phyloP scores from a whole-genome alignment of 1,284 basidiomycete species.

The Ceratobasidium sp. region DNA sequence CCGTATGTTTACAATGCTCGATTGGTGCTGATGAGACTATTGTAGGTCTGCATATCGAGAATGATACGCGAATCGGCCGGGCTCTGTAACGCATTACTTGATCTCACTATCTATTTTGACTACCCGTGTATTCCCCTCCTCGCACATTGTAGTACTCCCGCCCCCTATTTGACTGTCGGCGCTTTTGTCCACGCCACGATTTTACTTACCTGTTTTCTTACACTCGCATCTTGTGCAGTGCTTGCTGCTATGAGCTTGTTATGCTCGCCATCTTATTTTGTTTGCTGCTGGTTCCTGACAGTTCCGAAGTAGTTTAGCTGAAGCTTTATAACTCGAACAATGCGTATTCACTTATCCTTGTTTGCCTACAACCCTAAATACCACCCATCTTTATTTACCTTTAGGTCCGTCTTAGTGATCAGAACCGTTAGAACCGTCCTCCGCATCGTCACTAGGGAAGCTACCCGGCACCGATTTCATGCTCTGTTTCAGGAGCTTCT shows the following conservation, averaged over 20 bases:
- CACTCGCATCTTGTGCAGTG: neutral
- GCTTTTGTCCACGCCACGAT: neutral
- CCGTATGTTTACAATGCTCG: neutral
- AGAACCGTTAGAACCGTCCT: neutral
- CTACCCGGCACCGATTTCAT: neutral
- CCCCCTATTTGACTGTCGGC: neutral
- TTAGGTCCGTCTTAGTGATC: no score
- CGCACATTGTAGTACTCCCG: neutral
- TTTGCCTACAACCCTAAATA: no score
- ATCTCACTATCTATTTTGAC: no score
- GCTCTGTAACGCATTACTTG: constrained; percentile 3
- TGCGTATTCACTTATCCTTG: neutral
- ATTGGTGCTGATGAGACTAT: neutral
- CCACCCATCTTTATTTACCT: no score
- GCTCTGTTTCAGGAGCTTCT: neutral
- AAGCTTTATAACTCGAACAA: neutral
- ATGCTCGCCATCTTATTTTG: no score
- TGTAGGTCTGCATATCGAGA: constrained; percentile 5
- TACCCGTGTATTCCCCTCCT: neutral
- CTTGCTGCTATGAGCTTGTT: neutral
- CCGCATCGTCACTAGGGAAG: neutral
- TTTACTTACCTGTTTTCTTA: neutral
- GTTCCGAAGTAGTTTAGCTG: neutral
- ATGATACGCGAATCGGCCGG: constrained; percentile 25
- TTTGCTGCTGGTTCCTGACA: neutral